phyloP scores from a whole-genome alignment of 2,329 filamentous ascomycete genomes.

The Dactylonectria estremocensis region DNA sequence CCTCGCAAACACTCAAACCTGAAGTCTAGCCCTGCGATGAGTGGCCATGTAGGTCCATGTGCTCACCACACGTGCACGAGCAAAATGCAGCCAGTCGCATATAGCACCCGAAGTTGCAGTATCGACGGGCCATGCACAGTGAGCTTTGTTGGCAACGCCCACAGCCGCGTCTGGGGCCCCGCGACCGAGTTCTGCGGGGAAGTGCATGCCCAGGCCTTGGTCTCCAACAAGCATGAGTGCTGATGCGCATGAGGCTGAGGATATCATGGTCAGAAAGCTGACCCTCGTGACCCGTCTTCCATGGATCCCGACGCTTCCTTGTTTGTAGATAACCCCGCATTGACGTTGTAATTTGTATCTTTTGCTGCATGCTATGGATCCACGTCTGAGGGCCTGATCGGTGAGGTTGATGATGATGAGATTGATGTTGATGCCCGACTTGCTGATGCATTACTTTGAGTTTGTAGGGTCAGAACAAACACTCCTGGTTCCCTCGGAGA shows the following conservation, averaged over 20 bases:
- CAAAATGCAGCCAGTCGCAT: slow-evolving; percentile 26
- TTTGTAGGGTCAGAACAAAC: background rate
- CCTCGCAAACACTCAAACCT: background rate
- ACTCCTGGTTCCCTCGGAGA: slow-evolving; percentile 9
- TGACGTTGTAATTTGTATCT: slow-evolving; percentile 9
- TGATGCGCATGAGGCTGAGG: slow-evolving; percentile 25
- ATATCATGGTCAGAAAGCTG: slow-evolving; percentile 27
- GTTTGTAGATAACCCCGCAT: slow-evolving; percentile 25
- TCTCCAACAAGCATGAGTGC: slow-evolving; percentile 18
- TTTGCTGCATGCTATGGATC: slow-evolving; percentile 21
- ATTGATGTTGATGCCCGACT: slow-evolving; percentile 28
- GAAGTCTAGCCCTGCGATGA: background rate
- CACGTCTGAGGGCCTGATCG: slow-evolving; percentile 6
- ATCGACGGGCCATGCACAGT: slow-evolving; percentile 4
- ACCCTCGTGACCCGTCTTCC: slow-evolving; percentile 21
- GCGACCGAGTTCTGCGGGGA: slow-evolving; percentile 15
- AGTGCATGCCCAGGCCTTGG: slow-evolving; percentile 11
- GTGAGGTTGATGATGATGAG: slow-evolving; percentile 15
- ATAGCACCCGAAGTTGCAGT: slow-evolving; percentile 15
- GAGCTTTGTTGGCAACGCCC: slow-evolving; percentile 17
- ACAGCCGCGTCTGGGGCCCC: slow-evolving; percentile 25
- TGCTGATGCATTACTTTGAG: background rate
- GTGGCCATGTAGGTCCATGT: slow-evolving; percentile 23
- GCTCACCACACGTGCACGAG: slow-evolving; percentile 24
- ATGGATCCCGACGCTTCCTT: slow-evolving; percentile 17